Percentiles rank a stretch among this genome's conserved stretches.
phyloP scores from a whole-genome alignment of 139 green algal genomes.

The Diplosphaera chodatii region DNA sequence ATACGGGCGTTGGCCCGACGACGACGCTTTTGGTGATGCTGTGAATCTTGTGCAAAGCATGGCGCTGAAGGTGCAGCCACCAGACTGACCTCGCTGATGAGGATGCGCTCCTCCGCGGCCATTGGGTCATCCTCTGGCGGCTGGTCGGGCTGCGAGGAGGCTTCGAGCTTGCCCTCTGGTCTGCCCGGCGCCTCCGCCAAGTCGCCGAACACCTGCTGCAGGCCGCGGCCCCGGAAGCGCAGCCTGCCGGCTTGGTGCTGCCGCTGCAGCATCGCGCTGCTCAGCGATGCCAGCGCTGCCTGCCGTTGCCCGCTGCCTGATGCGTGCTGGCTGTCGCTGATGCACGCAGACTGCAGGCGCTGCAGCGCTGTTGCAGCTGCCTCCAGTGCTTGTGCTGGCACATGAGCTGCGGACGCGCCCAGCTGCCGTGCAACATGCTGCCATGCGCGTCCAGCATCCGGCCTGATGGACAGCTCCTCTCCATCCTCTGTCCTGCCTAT shows the following conservation, averaged over 20 bases:
- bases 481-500: not conserved
- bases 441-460: not conserved
- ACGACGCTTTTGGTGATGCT: no score
- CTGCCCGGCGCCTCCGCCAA: not conserved
- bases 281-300: not conserved
- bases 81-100: conserved; percentile 20
- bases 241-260: not conserved
- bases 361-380: not conserved
- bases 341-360: not conserved
- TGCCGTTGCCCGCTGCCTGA: not conserved
- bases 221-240: not conserved
- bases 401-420: no score
- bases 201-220: not conserved
- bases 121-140: not conserved
- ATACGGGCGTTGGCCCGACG: no score
- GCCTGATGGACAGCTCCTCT: not conserved
- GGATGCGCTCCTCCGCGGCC: conserved; percentile 8
- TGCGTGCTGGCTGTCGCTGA: not conserved
- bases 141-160: not conserved
- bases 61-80: not conserved
- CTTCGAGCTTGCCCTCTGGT: not conserved
- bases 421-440: not conserved
- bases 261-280: not conserved
- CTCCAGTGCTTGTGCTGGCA: not conserved
- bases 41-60: no score